These are phyloP conservation scores for Glebionis coronaria DNA, from an alignment of 129 eudicot genomes.

Conservation along the genomic window DNA sequence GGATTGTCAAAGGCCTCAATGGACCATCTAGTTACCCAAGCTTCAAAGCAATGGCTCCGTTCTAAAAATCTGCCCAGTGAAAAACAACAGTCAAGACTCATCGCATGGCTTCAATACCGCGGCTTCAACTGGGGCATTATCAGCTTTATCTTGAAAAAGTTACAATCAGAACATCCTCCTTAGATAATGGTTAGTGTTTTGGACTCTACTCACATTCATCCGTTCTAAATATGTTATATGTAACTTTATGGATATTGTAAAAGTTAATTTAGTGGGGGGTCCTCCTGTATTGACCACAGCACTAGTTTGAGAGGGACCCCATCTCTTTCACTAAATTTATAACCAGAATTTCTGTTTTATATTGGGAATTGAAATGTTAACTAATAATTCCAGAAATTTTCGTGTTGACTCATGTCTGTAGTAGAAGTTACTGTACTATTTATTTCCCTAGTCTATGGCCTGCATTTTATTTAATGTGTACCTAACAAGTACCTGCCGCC, in stretches of 20 bases:
- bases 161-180: constrained; percentile 53
- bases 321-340: constrained; percentile 3
- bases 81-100: constrained; percentile 59
- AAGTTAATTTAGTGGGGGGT: constrained; percentile 13
- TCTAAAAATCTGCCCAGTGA: constrained; percentile 46
- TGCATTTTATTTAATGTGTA: constrained; percentile 8
- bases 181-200: constrained; percentile 26
- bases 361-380: constrained; percentile 20
- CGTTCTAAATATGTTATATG: background rate
- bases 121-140: constrained; percentile 74
- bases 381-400: background rate
- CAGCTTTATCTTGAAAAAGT: constrained; percentile 53
- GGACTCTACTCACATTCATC: constrained; percentile 2
- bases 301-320: constrained; percentile 19
- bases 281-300: constrained; percentile 12
- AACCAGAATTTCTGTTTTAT: constrained; percentile 21
- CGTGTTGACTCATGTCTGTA: background rate
- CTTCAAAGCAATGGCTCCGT: constrained; percentile 80
- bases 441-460: background rate
- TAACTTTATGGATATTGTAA: constrained; percentile 1
- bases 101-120: constrained; percentile 91
- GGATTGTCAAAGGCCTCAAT: constrained; percentile 64
- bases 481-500: background rate
- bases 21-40: constrained; percentile 67
- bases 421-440: background rate